phyloP scores from a whole-genome alignment of 768 basidiomycete species.

The Grammothele lineata region DNA sequence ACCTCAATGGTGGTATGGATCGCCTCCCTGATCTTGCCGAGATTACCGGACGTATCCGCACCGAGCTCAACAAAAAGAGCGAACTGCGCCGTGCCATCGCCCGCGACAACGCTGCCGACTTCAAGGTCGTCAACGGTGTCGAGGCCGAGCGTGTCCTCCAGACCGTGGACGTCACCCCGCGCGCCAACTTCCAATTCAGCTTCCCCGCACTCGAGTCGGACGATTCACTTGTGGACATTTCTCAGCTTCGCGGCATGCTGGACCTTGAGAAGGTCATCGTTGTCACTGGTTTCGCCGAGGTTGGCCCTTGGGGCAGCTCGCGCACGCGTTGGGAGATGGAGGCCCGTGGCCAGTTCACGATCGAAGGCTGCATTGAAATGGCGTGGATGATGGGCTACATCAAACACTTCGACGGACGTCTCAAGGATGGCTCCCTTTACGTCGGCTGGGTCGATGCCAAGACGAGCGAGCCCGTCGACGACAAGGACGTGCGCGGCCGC shows the following conservation, averaged over 20 bases:
- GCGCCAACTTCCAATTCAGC: conserved; percentile 96
- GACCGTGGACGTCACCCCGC: conserved; percentile 88
- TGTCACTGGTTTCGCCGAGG: conserved; percentile 94
- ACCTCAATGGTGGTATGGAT: conserved; percentile 98
- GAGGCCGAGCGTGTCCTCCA: conserved; percentile 92
- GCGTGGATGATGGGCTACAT: conserved; percentile 99
- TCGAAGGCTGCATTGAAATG: conserved; percentile 98
- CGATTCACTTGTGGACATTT: conserved; percentile 68
- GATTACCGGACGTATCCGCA: conserved; percentile 83
- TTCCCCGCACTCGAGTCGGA: conserved; percentile 82
- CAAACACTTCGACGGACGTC: conserved; percentile 97
- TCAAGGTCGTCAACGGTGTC: conserved; percentile 83
- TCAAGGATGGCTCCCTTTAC: conserved; percentile 87
- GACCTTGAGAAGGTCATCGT: conserved; percentile 97
- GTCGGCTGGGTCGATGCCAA: conserved; percentile 99
- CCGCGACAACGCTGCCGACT: conserved; percentile 93
- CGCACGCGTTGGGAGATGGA: conserved; percentile 99
- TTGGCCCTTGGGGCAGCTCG: conserved; percentile 97
- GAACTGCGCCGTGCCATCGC: conserved; percentile 91
- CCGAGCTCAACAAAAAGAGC: conserved; percentile 76
- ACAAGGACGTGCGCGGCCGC: conserved; percentile 91
- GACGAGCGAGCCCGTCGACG: conserved; percentile 90
- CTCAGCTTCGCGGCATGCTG: conserved; percentile 79
- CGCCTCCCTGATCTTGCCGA: conserved; percentile 93
- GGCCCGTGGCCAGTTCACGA: conserved; percentile 92